A percentile compares a stretch with the other conserved stretches of the same genome.
Conservation (phyloP, 2,329 filamentous ascomycete genomes). For the Aspergillus oerlinghausenensis region DNA sequence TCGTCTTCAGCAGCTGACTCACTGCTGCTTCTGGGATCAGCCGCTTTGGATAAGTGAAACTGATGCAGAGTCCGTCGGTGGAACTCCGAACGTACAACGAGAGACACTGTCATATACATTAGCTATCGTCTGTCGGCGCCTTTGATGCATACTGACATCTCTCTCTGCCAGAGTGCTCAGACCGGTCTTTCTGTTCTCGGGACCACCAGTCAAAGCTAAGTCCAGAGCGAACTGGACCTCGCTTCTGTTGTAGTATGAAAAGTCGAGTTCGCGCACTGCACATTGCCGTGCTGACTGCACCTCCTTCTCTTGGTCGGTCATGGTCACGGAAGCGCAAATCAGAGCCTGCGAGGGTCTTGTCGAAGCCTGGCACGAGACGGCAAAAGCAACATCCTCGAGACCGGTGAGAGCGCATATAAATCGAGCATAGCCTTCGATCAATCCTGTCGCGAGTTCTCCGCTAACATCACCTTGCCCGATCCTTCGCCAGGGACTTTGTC, state of each 20-base stretch:
- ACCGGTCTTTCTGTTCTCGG: conserved; percentile 11
- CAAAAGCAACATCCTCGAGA: conserved; percentile 23
- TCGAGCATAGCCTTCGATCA: conserved; percentile 22
- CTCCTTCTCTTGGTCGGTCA: background rate
- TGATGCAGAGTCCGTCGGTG: conserved; percentile 7
- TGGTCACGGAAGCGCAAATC: conserved; percentile 11
- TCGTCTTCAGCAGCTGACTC: conserved; percentile 16
- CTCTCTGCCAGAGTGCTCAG: background rate
- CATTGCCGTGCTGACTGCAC: background rate
- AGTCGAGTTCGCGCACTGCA: conserved; percentile 9
- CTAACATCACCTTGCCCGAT: conserved; percentile 8
- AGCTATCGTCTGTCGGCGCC: background rate
- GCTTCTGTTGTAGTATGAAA: conserved; percentile 8
- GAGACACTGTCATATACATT: background rate
- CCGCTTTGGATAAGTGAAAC: conserved; percentile 14
- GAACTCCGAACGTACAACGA: conserved; percentile 8
- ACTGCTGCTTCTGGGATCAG: conserved; percentile 17
- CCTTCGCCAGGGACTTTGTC: conserved; percentile 7
- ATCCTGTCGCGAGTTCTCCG: conserved; percentile 6
- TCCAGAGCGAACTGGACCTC: conserved; percentile 20
- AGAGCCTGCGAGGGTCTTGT: conserved; percentile 3
- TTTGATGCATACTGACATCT: background rate
- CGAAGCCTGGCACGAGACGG: conserved; percentile 7
- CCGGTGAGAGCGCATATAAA: conserved; percentile 23
- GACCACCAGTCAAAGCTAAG: conserved; percentile 9